A percentile compares a stretch with the other conserved stretches of the same genome.
phyloP scores from a whole-genome alignment of 2,329 filamentous ascomycete genomes.

The Seiridium cupressi region DNA sequence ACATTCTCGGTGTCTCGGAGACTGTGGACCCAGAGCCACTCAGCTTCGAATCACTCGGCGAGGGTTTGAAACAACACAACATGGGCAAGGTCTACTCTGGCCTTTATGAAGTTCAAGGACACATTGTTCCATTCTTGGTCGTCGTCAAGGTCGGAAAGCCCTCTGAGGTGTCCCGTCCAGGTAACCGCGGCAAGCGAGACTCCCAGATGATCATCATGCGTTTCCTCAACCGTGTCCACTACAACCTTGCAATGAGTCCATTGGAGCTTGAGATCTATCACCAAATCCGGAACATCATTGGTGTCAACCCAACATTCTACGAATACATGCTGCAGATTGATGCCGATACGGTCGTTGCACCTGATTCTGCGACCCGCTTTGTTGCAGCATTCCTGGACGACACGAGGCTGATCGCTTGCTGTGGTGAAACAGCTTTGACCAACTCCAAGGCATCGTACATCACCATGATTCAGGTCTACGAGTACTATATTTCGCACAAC shows the following conservation, averaged over 20 bases:
- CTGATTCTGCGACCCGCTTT: constrained; percentile 88
- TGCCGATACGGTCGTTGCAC: constrained; percentile 90
- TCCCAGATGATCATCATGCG: constrained; percentile 98
- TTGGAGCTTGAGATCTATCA: constrained; percentile 98
- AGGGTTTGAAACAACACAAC: constrained; percentile 96
- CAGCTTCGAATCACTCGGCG: constrained; percentile 94
- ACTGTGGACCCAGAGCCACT: constrained; percentile 92
- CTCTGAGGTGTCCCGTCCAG: constrained; percentile 89
- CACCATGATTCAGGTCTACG: constrained; percentile 99
- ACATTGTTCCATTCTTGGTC: constrained; percentile 96
- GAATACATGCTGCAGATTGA: constrained; percentile 97
- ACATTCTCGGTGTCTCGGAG: constrained; percentile 93
- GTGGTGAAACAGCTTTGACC: constrained; percentile 89
- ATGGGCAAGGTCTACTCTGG: constrained; percentile 99
- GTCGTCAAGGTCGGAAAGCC: constrained; percentile 98
- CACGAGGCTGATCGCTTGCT: constrained; percentile 88
- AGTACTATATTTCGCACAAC: constrained; percentile 99
- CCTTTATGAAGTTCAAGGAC: constrained; percentile 94
- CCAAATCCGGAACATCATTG: constrained; percentile 97
- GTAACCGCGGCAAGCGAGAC: constrained; percentile 98
- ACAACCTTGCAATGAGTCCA: constrained; percentile 94
- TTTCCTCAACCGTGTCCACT: constrained; percentile 98
- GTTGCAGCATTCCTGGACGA: constrained; percentile 89
- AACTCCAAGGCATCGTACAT: constrained; percentile 92
- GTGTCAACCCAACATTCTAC: constrained; percentile 97